Evolutionary conservation across 2,329 filamentous ascomycete species (phyloP), one percentile per base, ranked within the genome.

Genomic region (Sarocladium kiliense): DNA sequence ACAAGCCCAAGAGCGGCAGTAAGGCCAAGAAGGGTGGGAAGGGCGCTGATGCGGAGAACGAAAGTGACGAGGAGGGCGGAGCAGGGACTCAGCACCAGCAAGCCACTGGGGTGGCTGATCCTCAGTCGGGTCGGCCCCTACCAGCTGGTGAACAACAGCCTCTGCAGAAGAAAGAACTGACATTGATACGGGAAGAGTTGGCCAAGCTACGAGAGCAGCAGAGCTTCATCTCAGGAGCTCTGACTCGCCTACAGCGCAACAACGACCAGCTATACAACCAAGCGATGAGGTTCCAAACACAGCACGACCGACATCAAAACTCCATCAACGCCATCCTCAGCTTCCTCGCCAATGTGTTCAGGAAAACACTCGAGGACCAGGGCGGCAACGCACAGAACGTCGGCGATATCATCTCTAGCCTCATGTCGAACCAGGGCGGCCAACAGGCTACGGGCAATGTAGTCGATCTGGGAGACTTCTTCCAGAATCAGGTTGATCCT

Each of bases 291-390:
- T 97, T 97, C 67, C 92, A 97, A 70, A 88, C 84, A 57, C 85
- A 96, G 66, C 93, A 97, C 66, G 91, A 93, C 62, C 86, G 94
- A n/a, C 94, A 99, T 65, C 94, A 99, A 68, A 96, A 93, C 67
- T 97, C 93, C 0, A 97, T 99, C 71, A 97, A 97, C 66, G 93
- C 93, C n/a, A 97, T 99, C 59, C 80, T 99, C 41, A 96, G 92
- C 51, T 97, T 99, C 70, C 80, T 99, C 19, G 94, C 93, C 45
- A 97, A 95, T 12, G 93, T 99, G 41, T 99, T 97, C 73, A 88
- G 96, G 59, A 88, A 95, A 65, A 96, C 91, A 59, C 74, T 99
- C 51, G 92, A 97, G 67, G 90, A 92, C 34, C 88, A 93, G 63
- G 49, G 49, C 7, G 86, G 85, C 30, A 81, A 82, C 18, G 78